Evolutionary conservation across 805 yeast genomes (phyloP).

Genomic region (Yueomyces sp.): DNA sequence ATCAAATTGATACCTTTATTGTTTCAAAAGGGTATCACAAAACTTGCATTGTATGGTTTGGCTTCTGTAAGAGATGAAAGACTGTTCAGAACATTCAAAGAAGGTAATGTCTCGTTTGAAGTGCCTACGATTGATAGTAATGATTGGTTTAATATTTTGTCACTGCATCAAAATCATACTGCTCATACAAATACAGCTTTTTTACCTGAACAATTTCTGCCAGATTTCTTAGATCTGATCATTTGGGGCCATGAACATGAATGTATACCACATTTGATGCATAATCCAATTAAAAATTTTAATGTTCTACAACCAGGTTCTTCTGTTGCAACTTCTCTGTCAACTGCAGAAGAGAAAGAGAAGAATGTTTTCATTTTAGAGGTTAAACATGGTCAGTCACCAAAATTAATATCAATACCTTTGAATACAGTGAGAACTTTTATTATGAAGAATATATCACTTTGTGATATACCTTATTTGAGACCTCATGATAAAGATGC

Average conservation of each 20-base stretch:
- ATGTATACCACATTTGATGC: constrained; percentile 58
- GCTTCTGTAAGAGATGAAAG: constrained; percentile 86
- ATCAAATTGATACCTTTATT: constrained; percentile 65
- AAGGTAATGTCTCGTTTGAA: constrained; percentile 65
- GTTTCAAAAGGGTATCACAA: constrained; percentile 70
- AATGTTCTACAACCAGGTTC: constrained; percentile 87
- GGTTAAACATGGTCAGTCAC: constrained; percentile 45
- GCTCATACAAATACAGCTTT: constrained; percentile 70
- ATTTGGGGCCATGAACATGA: constrained; percentile 99
- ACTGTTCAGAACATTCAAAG: constrained; percentile 65
- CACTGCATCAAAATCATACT: constrained; percentile 85
- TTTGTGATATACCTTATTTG: constrained; percentile 39
- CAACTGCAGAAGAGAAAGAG: constrained; percentile 68
- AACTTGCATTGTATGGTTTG: constrained; percentile 77
- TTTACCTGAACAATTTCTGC: constrained; percentile 75
- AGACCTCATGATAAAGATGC: constrained; percentile 50
- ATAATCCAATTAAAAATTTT: constrained; percentile 44
- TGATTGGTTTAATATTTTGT: constrained; percentile 73
- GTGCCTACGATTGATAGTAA: constrained; percentile 46
- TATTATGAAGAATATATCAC: constrained; percentile 49
- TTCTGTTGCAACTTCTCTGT: constrained; percentile 79
- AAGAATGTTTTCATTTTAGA: constrained; percentile 66
- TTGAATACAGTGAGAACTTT: constrained; percentile 68
- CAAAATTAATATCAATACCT: constrained; percentile 32
- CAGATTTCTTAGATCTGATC: constrained; percentile 67